Evolutionary conservation across 2,329 filamentous ascomycete genomes (phyloP).

Genomic region (Leptoxyphium fumago): DNA sequence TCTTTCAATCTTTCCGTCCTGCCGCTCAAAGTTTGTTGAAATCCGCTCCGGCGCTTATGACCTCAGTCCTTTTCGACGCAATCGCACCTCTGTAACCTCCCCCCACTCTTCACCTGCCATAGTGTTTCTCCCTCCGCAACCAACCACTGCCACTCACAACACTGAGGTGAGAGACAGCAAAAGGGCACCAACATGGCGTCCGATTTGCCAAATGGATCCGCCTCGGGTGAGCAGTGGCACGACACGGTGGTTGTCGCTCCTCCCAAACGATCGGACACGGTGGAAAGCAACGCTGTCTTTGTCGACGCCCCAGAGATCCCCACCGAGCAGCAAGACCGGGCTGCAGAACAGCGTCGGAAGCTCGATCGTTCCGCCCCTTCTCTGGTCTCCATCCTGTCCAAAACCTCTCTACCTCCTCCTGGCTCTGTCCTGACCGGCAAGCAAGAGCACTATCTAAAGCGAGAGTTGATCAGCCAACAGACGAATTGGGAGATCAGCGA

Average conservation of each 20-base stretch:
- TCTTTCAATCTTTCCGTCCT: no score
- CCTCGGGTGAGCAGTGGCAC: neutral
- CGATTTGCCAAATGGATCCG: neutral
- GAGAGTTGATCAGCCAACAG: constrained; percentile 83
- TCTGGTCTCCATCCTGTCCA: constrained; percentile 19
- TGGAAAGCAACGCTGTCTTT: constrained; percentile 14
- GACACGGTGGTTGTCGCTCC: neutral
- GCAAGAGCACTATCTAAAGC: constrained; percentile 97
- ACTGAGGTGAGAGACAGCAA: neutral
- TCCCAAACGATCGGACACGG: constrained; percentile 12
- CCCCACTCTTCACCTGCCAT: no score
- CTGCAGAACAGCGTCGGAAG: constrained; percentile 6
- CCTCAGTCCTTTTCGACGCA: no score
- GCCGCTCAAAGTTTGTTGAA: no score
- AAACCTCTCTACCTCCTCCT: constrained; percentile 33
- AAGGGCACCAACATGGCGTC: neutral
- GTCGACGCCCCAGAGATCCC: constrained; percentile 16
- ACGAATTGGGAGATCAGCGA: constrained; percentile 82
- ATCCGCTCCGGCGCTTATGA: no score
- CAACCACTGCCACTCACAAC: no score
- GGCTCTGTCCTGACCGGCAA: constrained; percentile 69
- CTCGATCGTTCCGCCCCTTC: constrained; percentile 13
- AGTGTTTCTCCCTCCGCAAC: no score
- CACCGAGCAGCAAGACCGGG: constrained; percentile 1
- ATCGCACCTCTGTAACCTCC: no score